phyloP scores from a whole-genome alignment of 192 early-diverging fungal species.

The Lobosporangium transversale region DNA sequence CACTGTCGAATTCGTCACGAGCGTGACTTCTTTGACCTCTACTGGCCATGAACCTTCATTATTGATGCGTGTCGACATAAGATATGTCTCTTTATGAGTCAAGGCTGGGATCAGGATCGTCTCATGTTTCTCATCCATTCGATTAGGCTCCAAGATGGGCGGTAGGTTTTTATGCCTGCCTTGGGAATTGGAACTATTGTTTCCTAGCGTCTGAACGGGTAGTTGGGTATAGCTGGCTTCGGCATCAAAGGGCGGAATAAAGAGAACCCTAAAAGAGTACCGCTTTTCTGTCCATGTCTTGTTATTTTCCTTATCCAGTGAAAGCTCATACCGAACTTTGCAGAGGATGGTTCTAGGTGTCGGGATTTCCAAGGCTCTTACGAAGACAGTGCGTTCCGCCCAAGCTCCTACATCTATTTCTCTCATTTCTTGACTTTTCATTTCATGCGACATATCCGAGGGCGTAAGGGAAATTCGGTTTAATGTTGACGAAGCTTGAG shows the following conservation, averaged over 20 bases:
- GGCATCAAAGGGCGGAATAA: slow-evolving; percentile 64
- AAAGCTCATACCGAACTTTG: slow-evolving; percentile 54
- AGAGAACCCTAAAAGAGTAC: slow-evolving; percentile 64
- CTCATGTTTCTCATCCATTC: slow-evolving; percentile 56
- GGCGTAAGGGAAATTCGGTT: slow-evolving; percentile 21
- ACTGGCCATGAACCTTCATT: slow-evolving; percentile 49
- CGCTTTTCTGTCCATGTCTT: slow-evolving; percentile 62
- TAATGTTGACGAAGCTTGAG: slow-evolving; percentile 6
- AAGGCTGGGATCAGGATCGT: slow-evolving; percentile 59
- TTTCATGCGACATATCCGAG: neutral
- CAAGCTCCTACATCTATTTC: slow-evolving; percentile 19
- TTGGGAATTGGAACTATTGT: neutral
- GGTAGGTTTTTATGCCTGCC: neutral
- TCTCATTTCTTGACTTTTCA: slow-evolving; percentile 10
- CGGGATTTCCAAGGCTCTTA: slow-evolving; percentile 19
- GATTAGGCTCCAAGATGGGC: slow-evolving; percentile 14
- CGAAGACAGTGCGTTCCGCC: slow-evolving; percentile 37
- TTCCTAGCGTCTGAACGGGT: neutral
- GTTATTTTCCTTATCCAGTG: slow-evolving; percentile 33
- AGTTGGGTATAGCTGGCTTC: slow-evolving; percentile 52
- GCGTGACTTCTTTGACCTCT: slow-evolving; percentile 40
- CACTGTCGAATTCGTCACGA: slow-evolving; percentile 12
- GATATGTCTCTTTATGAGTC: slow-evolving; percentile 36
- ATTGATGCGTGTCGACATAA: slow-evolving; percentile 41
- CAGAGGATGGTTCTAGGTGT: slow-evolving; percentile 35